Evolutionary conservation across 257 asterid genomes (phyloP).

Genomic region (Solanum chiquidenum): DNA sequence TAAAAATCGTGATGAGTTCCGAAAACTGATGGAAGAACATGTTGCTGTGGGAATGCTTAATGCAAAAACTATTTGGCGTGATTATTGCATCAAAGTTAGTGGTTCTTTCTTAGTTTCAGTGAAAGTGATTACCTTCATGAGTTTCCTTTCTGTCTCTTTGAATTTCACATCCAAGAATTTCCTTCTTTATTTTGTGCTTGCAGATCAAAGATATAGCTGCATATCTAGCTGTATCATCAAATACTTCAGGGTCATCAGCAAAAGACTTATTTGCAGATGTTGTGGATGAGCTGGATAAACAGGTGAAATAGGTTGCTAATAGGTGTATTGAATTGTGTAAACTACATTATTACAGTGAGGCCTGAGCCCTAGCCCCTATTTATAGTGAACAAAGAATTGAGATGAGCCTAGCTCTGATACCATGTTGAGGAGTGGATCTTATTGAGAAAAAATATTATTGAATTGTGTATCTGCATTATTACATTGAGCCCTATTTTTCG

Average conservation of each 20-base stretch:
- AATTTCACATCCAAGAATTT: neutral
- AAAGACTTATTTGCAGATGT: constrained; percentile 89
- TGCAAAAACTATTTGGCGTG: constrained; percentile 79
- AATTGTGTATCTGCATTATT: neutral
- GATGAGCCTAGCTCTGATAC: neutral
- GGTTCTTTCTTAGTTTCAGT: neutral
- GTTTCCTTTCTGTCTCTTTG: neutral
- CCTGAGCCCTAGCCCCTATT: neutral
- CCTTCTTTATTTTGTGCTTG: constrained; percentile 2
- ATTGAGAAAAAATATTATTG: neutral
- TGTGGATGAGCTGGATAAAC: constrained; percentile 73
- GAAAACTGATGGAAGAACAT: constrained; percentile 94
- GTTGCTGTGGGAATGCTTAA: constrained; percentile 55
- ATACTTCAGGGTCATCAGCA: constrained; percentile 69
- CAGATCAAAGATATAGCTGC: constrained; percentile 86
- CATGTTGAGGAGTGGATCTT: neutral
- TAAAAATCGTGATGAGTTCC: constrained; percentile 92
- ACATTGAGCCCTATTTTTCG: neutral
- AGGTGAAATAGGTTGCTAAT: constrained; percentile 29
- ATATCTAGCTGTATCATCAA: constrained; percentile 67
- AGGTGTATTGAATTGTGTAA: neutral
- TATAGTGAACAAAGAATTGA: neutral
- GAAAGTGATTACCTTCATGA: neutral
- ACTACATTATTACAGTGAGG: neutral
- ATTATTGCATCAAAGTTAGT: constrained; percentile 67